Evolutionary conservation across 768 basidiomycete genomes (phyloP).

Genomic region (Sistotremastrum suecicum): DNA sequence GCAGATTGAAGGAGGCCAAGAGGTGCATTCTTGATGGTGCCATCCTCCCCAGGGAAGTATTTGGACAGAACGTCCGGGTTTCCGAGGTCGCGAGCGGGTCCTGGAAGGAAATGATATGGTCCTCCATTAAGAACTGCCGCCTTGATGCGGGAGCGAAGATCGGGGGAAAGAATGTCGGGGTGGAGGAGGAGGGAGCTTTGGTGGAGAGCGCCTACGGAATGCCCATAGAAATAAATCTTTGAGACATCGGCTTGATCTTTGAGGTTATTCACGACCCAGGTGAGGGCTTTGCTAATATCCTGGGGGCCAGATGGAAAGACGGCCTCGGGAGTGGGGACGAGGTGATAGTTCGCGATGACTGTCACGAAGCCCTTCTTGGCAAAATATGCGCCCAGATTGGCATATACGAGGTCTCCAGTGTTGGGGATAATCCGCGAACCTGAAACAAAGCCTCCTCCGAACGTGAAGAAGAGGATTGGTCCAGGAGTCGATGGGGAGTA

Average conservation of each 20-base stretch:
- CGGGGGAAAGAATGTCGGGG: slow-evolving; percentile 19
- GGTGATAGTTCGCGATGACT: slow-evolving; percentile 1
- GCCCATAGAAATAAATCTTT: slow-evolving; percentile 35
- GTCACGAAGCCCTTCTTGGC: slow-evolving; percentile 2
- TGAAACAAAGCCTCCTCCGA: neutral
- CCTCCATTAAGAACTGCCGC: slow-evolving; percentile 34
- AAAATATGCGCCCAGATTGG: neutral
- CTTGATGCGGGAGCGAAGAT: slow-evolving; percentile 23
- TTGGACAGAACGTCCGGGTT: slow-evolving; percentile 16
- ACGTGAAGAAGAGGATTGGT: slow-evolving; percentile 10
- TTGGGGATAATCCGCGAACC: neutral
- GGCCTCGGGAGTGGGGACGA: neutral
- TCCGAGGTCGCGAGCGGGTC: slow-evolving; percentile 12
- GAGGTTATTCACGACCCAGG: neutral
- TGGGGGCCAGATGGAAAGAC: neutral
- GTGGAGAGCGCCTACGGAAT: slow-evolving; percentile 49
- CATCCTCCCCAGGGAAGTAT: slow-evolving; percentile 27
- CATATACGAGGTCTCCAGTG: neutral
- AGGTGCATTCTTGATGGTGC: slow-evolving; percentile 24
- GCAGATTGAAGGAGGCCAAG: slow-evolving; percentile 25
- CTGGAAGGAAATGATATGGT: slow-evolving; percentile 22
- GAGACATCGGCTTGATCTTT: slow-evolving; percentile 23
- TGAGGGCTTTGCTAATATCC: neutral
- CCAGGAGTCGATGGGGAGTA: neutral
- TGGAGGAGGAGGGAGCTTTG: slow-evolving; percentile 29